These are phyloP conservation scores for Ophiocordyceps sinensis DNA, from an alignment of 2,329 filamentous ascomycete species.

Conservation along the genomic window DNA sequence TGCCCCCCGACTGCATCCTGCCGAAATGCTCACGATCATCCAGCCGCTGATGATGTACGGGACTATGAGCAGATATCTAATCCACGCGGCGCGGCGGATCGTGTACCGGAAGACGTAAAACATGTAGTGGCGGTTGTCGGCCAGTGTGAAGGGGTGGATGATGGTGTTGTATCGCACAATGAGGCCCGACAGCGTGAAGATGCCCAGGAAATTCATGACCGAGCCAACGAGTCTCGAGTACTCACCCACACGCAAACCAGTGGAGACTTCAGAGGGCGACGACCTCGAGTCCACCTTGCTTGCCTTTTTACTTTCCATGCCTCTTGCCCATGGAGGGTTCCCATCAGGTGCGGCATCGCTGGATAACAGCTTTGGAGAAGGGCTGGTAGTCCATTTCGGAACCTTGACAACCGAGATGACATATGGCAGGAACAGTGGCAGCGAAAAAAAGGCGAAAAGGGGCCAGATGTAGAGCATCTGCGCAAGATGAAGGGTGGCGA, in stretches of 20 bases:
- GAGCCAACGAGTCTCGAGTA: conserved; percentile 18
- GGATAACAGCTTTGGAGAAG: neutral
- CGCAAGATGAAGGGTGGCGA: conserved; percentile 73
- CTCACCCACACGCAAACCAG: neutral
- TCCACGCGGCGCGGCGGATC: conserved; percentile 47
- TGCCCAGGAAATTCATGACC: conserved; percentile 18
- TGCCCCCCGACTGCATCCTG: conserved; percentile 18
- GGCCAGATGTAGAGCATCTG: conserved; percentile 97
- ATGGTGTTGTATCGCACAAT: conserved; percentile 76
- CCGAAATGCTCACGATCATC: conserved; percentile 50
- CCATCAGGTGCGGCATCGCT: too few species aligned
- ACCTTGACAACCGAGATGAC: conserved; percentile 20
- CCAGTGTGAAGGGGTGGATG: conserved; percentile 87
- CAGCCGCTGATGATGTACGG: conserved; percentile 60
- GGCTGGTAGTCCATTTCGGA: neutral
- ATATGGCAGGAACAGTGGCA: conserved; percentile 53
- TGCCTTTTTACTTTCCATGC: too few species aligned
- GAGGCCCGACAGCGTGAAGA: conserved; percentile 21
- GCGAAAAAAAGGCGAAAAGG: conserved; percentile 78
- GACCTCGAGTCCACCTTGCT: too few species aligned
- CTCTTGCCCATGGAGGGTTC: too few species aligned
- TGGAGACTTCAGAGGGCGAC: too few species aligned
- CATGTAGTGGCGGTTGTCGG: conserved; percentile 93
- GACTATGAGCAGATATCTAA: conserved; percentile 54
- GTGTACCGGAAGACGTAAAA: conserved; percentile 90